phyloP scores from a whole-genome alignment of 345 rosid species.

The Geranium brycei region DNA sequence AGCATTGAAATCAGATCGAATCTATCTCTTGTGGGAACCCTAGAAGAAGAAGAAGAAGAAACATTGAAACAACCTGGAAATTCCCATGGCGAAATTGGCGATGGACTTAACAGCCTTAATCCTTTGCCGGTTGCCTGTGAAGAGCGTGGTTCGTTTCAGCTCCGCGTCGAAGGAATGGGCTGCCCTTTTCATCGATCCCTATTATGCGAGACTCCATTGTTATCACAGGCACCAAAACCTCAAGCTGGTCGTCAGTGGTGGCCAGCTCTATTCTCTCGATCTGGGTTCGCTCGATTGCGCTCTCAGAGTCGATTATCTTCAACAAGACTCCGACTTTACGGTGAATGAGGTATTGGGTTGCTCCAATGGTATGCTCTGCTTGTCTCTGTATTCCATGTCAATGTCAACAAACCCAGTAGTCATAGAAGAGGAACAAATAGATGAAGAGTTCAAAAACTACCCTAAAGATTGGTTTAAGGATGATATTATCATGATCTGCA shows the following conservation, averaged over 20 bases:
- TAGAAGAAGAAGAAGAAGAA: no score
- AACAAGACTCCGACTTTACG: neutral
- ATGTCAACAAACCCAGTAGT: no score
- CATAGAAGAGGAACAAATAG: no score
- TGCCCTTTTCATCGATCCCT: neutral
- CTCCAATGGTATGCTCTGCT: neutral
- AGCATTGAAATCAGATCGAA: no score
- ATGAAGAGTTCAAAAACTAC: no score
- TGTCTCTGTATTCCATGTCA: no score
- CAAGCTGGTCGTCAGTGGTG: neutral
- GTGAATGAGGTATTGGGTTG: neutral
- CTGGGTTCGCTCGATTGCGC: neutral
- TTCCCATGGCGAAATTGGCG: neutral
- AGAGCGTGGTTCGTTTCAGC: neutral
- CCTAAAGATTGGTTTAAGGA: no score
- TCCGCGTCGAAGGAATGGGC: neutral
- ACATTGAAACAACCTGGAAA: no score
- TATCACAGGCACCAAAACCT: neutral
- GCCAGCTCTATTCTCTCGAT: neutral
- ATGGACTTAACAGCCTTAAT: neutral
- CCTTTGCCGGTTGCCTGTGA: neutral
- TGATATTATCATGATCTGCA: neutral
- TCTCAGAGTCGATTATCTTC: neutral
- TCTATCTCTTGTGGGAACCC: no score
- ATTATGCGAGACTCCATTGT: neutral